Conservation (phyloP, 108 stramenopile species). For the Schizochytrium sp. region DNA sequence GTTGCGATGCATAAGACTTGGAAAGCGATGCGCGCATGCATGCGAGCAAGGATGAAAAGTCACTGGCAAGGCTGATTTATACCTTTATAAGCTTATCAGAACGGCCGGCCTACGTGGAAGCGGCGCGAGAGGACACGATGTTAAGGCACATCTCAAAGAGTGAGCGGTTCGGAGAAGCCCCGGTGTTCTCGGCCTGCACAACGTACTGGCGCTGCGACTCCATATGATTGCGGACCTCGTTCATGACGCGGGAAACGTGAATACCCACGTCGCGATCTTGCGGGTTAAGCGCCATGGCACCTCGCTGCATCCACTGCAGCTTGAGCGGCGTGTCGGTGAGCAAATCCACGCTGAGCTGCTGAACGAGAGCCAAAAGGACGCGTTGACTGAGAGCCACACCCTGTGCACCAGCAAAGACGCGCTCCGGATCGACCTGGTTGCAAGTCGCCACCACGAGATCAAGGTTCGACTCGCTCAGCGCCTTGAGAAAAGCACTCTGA, state of each 20-base stretch:
- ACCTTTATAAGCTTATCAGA: background rate
- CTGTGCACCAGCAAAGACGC: background rate
- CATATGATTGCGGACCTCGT: background rate
- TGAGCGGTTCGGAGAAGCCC: background rate
- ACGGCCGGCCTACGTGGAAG: background rate
- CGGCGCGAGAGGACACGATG: background rate
- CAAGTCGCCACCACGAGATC: background rate
- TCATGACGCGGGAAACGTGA: background rate
- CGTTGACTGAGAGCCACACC: background rate
- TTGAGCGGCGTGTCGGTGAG: background rate
- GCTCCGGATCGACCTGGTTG: background rate
- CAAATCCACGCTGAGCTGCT: background rate
- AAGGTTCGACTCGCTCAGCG: background rate
- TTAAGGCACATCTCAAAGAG: background rate
- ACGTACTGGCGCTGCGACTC: background rate
- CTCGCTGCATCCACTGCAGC: conserved; percentile 15
- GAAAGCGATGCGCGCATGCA: no score
- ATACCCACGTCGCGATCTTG: background rate
- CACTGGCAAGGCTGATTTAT: background rate
- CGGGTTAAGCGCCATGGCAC: background rate
- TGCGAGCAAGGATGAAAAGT: background rate
- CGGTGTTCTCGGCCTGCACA: background rate
- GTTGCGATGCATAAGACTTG: no score
- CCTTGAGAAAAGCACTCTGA: background rate
- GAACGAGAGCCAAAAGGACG: background rate